phyloP scores from a whole-genome alignment of 495 filamentous ascomycete genomes.

The Lasiosphaeria ovina region DNA sequence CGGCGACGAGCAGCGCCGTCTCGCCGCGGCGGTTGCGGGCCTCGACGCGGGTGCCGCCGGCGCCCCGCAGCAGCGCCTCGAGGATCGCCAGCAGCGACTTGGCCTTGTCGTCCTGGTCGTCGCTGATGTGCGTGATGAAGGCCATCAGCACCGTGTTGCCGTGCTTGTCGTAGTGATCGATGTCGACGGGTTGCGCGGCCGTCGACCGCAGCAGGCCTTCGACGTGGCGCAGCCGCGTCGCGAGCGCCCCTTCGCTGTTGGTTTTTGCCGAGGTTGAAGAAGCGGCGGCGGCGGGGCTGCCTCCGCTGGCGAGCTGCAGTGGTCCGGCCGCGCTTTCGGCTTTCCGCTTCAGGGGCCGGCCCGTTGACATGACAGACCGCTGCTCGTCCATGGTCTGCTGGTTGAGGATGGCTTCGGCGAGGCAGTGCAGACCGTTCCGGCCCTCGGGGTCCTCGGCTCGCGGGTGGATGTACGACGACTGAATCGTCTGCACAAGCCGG shows the following conservation, averaged over 20 bases:
- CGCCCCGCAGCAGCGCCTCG: slow-evolving; percentile 31
- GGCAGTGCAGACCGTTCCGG: slow-evolving; percentile 49
- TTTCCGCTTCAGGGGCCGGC: slow-evolving; percentile 21
- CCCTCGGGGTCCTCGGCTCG: slow-evolving; percentile 39
- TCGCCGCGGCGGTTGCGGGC: slow-evolving; percentile 45
- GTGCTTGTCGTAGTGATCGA: slow-evolving; percentile 43
- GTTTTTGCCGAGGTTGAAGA: not conserved
- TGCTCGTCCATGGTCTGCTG: slow-evolving; percentile 28
- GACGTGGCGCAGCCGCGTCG: slow-evolving; percentile 32
- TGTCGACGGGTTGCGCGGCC: slow-evolving; percentile 28
- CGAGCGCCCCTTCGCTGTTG: slow-evolving; percentile 14
- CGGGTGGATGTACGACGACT: slow-evolving; percentile 30
- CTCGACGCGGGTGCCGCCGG: slow-evolving; percentile 34
- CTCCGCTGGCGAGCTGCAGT: not conserved
- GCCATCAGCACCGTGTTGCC: slow-evolving; percentile 48
- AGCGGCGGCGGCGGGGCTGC: not conserved
- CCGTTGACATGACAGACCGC: slow-evolving; percentile 3
- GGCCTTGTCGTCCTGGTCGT: slow-evolving; percentile 42
- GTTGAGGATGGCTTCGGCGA: slow-evolving; percentile 44
- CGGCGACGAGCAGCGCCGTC: slow-evolving; percentile 46
- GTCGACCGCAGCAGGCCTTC: slow-evolving; percentile 30
- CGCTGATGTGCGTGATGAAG: slow-evolving; percentile 41
- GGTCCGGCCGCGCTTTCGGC: slow-evolving; percentile 2
- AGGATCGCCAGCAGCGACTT: slow-evolving; percentile 31
- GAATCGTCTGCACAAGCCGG: slow-evolving; percentile 36